Evolutionary conservation across 768 basidiomycete species (phyloP), one percentile per base, ranked within the genome.

Genomic region (Myochromella boudieri): DNA sequence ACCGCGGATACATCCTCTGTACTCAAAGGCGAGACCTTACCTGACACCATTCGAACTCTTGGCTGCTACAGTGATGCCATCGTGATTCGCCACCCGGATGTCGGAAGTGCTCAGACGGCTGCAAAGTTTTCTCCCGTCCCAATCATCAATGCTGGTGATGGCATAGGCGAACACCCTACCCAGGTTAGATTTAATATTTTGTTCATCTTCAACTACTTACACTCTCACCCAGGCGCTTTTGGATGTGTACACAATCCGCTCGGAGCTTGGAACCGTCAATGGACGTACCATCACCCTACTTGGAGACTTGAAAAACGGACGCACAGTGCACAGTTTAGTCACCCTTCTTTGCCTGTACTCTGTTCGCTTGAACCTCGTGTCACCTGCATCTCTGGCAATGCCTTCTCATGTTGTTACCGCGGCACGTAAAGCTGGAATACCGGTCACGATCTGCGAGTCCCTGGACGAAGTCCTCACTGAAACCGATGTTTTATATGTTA

Each of bases 401-500:
- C 97, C 95, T 14, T 76, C 87, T 11, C 81, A 63, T 47, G 91
- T 98, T 53, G 84, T 95, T 46, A 69, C 80, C 24, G 85, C 84
- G 10, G 95, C 93, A 7, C 81, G 89, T 44, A 88, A 87, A 63
- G 89, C 90, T 5, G 91, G 92, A 5, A 70, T 93, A 28, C 74
- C 75, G 3, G 87, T 95, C 27, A 78, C 75, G 42, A 84, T 91
- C 55, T 87, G 86, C 62, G 89, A 93, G 58, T 84, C 82, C n/a
- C 72, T 98, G 40, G 93, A 97, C 51, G 91, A 95, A 52, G 93
- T 95, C 4, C 76, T 98, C 34, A 82, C 75, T 3, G 87, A 92
- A 57, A 97, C 95, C 14, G 97, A 99, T 60, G 97, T 99, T 28
- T 75, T 99, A 14, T 99, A 98, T 67, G 93, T 95, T 20, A 99